Evolutionary conservation across 2,329 filamentous ascomycete species (phyloP), one percentile per base, ranked within the genome.

Genomic region (Simplicillium aogashimaense): DNA sequence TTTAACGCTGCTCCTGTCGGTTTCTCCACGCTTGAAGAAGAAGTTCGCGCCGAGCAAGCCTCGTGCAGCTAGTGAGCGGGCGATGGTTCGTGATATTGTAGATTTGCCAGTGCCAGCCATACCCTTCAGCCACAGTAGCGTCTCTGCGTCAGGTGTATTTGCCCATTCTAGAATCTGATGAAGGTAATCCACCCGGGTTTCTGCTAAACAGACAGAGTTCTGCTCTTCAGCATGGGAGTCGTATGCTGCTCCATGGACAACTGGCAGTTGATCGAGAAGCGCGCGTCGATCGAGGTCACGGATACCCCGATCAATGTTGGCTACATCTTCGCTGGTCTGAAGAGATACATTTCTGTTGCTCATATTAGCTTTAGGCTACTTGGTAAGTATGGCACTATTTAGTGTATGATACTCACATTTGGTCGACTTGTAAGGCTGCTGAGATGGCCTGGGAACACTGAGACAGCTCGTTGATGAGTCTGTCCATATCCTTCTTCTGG

Each of bases 81-180:
- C 55, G 3, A 60, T 35, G 1, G 57, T 60, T 5, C 53, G 54
- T 7, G 53, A 50, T 9, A 61, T 57, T 14, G 57, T 62, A 1
- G 58, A 61, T 37, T 61, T 61, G 8, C 57, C 57, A 1, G 55
- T 61, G 4, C 58, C 57, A 13, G 56, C 57, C 47, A 58, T 56
- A 7, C 57, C 58, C 9, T 54, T 54, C 1, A 64, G 47, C 58
- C 52, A 60, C 34, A 57, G 57, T 2, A 60, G 50, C 28, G 44
- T 34, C 16, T 55, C 42, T 15, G 35, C 41, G 1, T 46, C 30
- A 3, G 36, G 40, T 14, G 48, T 37, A 2, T 48, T 42, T 3
- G 42, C 48, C 58, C 55, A 61, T 2, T 38, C 13, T 12, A 13
- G 12, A 18, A 64, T 53, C 7, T 55, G 16, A 0, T 15, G 16